Percentiles rank a stretch among this genome's conserved stretches.
Conservation (phyloP, 805 yeast species). For the Candida taoyuanica region DNA sequence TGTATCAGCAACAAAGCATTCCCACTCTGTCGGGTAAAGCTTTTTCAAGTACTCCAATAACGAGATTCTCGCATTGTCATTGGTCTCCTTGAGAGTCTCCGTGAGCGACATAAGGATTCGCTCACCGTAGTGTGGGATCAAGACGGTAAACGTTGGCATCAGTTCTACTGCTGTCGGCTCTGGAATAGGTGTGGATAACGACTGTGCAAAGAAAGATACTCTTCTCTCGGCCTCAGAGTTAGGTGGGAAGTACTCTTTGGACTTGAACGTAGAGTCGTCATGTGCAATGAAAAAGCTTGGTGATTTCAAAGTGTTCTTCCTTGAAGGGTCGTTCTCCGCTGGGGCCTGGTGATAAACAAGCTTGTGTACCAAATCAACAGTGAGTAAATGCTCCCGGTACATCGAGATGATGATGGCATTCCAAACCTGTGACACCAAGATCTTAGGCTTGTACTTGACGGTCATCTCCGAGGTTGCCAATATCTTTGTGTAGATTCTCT, state of each 20-base stretch:
- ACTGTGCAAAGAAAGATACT: conserved; percentile 85
- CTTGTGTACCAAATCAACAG: conserved; percentile 66
- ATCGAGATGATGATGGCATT: conserved; percentile 77
- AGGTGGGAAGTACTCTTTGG: conserved; percentile 53
- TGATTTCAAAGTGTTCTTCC: conserved; percentile 45
- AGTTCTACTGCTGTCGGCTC: conserved; percentile 59
- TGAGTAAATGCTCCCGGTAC: conserved; percentile 75
- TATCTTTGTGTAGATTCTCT: conserved; percentile 68
- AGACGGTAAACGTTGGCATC: conserved; percentile 81
- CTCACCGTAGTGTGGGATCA: conserved; percentile 85
- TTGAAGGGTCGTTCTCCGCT: conserved; percentile 30
- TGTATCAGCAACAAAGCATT: conserved; percentile 70
- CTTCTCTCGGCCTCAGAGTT: conserved; percentile 78
- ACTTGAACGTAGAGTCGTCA: conserved; percentile 67
- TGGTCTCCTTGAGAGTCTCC: conserved; percentile 71
- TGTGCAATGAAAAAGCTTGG: conserved; percentile 80
- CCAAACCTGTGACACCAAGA: conserved; percentile 70
- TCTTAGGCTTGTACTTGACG: conserved; percentile 41
- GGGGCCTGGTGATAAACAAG: conserved; percentile 46
- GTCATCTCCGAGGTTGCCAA: conserved; percentile 39
- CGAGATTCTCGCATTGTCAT: conserved; percentile 64
- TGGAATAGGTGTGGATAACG: conserved; percentile 79
- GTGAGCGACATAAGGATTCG: conserved; percentile 69
- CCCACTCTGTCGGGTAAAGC: conserved; percentile 75
- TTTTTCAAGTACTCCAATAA: conserved; percentile 75